Evolutionary conservation across 2,329 filamentous ascomycete species (phyloP), one percentile per base, ranked within the genome.

Genomic region (Penicillium glabrum): DNA sequence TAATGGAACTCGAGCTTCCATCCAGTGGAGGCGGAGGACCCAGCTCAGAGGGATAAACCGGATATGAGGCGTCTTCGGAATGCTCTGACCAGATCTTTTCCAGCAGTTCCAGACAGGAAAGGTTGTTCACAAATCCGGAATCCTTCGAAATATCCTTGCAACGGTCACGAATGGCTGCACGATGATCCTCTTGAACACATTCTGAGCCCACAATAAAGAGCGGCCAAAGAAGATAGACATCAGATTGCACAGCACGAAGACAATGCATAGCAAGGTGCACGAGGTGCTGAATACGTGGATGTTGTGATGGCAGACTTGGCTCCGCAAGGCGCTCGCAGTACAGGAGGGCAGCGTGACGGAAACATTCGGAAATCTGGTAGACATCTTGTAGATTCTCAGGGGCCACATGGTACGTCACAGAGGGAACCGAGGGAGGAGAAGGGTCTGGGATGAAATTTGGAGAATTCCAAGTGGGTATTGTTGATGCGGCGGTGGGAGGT

Each of bases 171-270:
- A 97, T 89, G 57, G 93, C 85, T 56, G 85, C 84, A 61, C 93
- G 89, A 68, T 96, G 90, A 50, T 87, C 80, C 67, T 90, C 86
- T 63, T 91, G 89, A 61, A 95, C 88, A 67, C 91, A 96, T 77
- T 97, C 93, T 23, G 90, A 92, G 21, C 93, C 93, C 1, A 89
- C 87, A 51, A 97, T 89, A 72, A 97, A 96, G 3, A 97, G 82
- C 3, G 93, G 93, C 93, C 93, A 97, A 9, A 97, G 84, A 10
- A 97, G 78, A 72, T 96, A 96, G 70, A 96, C 96, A 75, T 96
- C 89, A 3, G 87, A 83, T 60, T 90, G 87, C 37, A 97, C 86
- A 52, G 87, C 88, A 7, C 87, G 89, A 55, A 95, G 90, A 75
- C 96, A 93, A 75, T 87, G 89, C 41, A 97, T 83, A 1, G 93